phyloP scores from a whole-genome alignment of 1,139 yeast species.

The Suhomyces kunorum region DNA sequence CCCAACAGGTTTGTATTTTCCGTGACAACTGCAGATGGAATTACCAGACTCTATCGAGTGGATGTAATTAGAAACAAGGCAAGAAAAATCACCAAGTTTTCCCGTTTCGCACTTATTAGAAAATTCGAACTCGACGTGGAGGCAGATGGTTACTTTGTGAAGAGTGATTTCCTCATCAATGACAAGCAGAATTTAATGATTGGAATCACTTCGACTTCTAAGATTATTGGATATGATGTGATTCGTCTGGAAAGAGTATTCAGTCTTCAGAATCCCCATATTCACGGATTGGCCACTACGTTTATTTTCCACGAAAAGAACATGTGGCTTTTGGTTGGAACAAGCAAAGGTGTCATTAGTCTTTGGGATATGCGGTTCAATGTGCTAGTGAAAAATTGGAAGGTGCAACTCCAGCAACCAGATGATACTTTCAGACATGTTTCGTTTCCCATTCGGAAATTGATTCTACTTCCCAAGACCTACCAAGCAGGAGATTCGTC shows the following conservation, averaged over 20 bases:
- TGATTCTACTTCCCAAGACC: constrained; percentile 45
- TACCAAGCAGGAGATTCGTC: constrained; percentile 13
- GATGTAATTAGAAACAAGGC: constrained; percentile 44
- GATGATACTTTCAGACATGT: constrained; percentile 14
- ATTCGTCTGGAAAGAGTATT: constrained; percentile 52
- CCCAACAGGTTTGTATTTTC: constrained; percentile 65
- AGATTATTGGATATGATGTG: constrained; percentile 59
- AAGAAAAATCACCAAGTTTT: constrained; percentile 34
- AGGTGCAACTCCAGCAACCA: constrained; percentile 33
- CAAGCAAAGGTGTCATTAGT: constrained; percentile 68
- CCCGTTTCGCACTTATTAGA: constrained; percentile 46
- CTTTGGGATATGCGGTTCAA: constrained; percentile 83
- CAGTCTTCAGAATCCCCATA: constrained; percentile 54
- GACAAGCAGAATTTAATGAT: constrained; percentile 32
- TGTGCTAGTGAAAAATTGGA: constrained; percentile 61
- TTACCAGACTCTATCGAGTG: constrained; percentile 56
- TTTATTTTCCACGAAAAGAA: constrained; percentile 55
- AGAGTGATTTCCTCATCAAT: constrained; percentile 40
- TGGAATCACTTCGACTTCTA: constrained; percentile 55
- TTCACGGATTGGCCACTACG: constrained; percentile 65
- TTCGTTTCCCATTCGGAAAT: constrained; percentile 43
- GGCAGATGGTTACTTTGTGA: constrained; percentile 45
- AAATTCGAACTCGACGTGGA: constrained; percentile 35
- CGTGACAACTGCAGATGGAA: constrained; percentile 68
- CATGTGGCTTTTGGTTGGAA: constrained; percentile 73